Percentiles rank a stretch among this genome's conserved stretches.
phyloP scores from a whole-genome alignment of 768 basidiomycete genomes.

The Coprinopsis sp. region DNA sequence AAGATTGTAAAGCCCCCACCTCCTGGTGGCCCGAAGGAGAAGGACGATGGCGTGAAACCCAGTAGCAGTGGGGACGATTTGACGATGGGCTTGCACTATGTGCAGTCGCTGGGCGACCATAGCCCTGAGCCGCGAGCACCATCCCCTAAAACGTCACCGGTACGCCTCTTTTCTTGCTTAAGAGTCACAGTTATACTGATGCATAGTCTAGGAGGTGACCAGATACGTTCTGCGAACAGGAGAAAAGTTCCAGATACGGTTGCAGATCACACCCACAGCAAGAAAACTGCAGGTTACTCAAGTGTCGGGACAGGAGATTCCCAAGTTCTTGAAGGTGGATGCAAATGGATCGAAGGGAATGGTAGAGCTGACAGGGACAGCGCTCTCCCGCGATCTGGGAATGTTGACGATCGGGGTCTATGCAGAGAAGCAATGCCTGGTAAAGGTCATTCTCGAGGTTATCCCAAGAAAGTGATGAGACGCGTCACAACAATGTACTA shows the following conservation, averaged over 20 bases:
- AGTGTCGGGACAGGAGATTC: constrained; percentile 28
- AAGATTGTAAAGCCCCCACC: constrained; percentile 42
- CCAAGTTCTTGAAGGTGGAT: constrained; percentile 53
- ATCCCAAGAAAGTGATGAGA: constrained; percentile 25
- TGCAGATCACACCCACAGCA: constrained; percentile 5
- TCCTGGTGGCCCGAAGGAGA: constrained; percentile 24
- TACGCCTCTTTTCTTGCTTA: neutral
- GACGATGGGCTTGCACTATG: constrained; percentile 64
- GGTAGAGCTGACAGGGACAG: constrained; percentile 55
- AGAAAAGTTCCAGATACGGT: constrained; percentile 12
- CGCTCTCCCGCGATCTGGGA: constrained; percentile 46
- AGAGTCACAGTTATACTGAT: constrained; percentile 1
- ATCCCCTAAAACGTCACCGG: neutral
- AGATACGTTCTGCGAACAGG: constrained; percentile 9
- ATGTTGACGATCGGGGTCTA: constrained; percentile 54
- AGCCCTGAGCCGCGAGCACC: neutral
- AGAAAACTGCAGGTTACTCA: constrained; percentile 7
- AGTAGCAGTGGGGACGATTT: constrained; percentile 59
- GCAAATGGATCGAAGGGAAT: constrained; percentile 42
- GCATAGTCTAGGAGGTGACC: constrained; percentile 7
- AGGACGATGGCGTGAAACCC: constrained; percentile 23
- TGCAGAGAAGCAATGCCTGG: constrained; percentile 48
- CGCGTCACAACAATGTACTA: constrained; percentile 10
- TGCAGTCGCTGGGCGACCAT: constrained; percentile 63
- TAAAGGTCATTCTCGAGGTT: constrained; percentile 56